A percentile compares a stretch with the other conserved stretches of the same genome.
These are phyloP conservation scores for Hypoxylon sp. DNA, from an alignment of 2,329 filamentous ascomycete species.

Conservation along the genomic window DNA sequence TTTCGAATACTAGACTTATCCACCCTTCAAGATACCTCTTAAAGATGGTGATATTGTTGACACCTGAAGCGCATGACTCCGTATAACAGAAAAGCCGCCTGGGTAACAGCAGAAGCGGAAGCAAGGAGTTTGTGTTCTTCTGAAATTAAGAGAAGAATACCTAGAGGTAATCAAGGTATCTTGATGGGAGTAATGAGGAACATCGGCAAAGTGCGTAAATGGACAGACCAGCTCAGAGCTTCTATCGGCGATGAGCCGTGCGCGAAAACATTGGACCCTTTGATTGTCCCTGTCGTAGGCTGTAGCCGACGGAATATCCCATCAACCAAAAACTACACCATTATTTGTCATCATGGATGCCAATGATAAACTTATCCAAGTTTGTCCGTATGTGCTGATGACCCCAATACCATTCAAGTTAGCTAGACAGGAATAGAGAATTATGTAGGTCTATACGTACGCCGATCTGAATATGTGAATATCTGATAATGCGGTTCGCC, in stretches of 20 bases:
- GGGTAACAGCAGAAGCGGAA: not conserved
- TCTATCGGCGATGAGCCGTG: conserved; percentile 36
- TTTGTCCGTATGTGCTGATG: conserved; percentile 4
- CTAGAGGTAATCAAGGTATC: not conserved
- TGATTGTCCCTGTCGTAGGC: conserved; percentile 15
- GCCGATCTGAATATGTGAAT: conserved; percentile 20
- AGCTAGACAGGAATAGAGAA: conserved; percentile 8
- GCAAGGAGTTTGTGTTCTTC: not conserved
- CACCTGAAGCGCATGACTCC: conserved; percentile 2
- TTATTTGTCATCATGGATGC: not conserved
- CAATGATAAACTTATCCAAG: conserved; percentile 7
- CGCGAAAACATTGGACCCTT: conserved; percentile 34
- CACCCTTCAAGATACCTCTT: conserved; percentile 22
- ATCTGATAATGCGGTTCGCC: conserved; percentile 1
- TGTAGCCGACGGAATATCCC: conserved; percentile 27
- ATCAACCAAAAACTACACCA: conserved; percentile 7
- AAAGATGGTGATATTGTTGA: conserved; percentile 2
- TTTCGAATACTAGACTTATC: conserved; percentile 17
- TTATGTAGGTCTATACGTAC: conserved; percentile 3
- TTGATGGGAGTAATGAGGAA: conserved; percentile 15
- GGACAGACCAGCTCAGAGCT: conserved; percentile 6
- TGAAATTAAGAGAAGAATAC: conserved; percentile 5
- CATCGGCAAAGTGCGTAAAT: conserved; percentile 10
- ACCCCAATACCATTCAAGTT: conserved; percentile 25
- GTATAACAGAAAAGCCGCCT: not conserved